These are phyloP conservation scores for Naumovozyma castellii DNA, from an alignment of 805 yeast species.

Conservation along the genomic window DNA sequence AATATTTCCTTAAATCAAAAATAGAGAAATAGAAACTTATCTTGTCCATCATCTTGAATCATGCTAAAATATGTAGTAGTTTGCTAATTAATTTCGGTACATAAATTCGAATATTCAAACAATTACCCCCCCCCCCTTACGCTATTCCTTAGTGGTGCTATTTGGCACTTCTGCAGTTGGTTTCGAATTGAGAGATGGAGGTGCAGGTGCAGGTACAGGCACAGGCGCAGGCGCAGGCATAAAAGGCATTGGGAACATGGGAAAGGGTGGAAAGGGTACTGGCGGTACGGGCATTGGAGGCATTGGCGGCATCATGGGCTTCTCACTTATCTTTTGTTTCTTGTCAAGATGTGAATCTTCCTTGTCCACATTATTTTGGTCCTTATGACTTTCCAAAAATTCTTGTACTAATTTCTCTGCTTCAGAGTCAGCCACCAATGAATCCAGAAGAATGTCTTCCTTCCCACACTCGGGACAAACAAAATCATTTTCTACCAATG, in stretches of 20 bases:
- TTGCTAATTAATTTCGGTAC: too few species aligned
- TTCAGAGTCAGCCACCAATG: slow-evolving; percentile 53
- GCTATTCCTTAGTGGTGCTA: too few species aligned
- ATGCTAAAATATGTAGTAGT: too few species aligned
- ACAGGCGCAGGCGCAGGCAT: slow-evolving; percentile 10
- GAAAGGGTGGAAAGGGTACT: slow-evolving; percentile 30
- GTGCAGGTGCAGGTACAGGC: too few species aligned
- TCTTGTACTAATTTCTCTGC: slow-evolving; percentile 44
- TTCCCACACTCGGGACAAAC: slow-evolving; percentile 80
- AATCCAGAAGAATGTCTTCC: slow-evolving; percentile 68
- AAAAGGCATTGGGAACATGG: slow-evolving; percentile 33
- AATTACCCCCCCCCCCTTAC: too few species aligned
- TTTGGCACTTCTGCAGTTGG: too few species aligned
- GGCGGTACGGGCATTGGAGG: slow-evolving; percentile 25
- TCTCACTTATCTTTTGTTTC: slow-evolving; percentile 5
- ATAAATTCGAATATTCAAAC: too few species aligned
- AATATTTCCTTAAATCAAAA: too few species aligned
- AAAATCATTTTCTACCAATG: slow-evolving; percentile 73
- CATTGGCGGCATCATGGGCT: slow-evolving; percentile 5
- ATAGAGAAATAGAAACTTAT: too few species aligned
- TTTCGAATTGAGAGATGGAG: too few species aligned
- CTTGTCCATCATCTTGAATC: too few species aligned
- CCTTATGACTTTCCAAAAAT: slow-evolving; percentile 35
- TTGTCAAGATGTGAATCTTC: slow-evolving; percentile 4
- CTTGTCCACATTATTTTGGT: slow-evolving; percentile 3